These are phyloP conservation scores for Pisolithus microcarpus DNA, from an alignment of 768 basidiomycete genomes.

Conservation along the genomic window DNA sequence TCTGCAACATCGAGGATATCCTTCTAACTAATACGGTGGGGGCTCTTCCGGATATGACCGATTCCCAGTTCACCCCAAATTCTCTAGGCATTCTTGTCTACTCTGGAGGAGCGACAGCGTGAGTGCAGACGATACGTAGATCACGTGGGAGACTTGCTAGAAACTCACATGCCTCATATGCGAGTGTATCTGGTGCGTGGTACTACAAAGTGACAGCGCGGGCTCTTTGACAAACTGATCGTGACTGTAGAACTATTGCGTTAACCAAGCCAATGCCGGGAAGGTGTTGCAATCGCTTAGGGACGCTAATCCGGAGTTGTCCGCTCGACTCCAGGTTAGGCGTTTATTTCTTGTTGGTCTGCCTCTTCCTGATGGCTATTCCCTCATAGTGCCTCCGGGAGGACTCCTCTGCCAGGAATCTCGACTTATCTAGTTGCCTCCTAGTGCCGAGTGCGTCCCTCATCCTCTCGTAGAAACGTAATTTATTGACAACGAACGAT, in stretches of 20 bases:
- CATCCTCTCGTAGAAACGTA: not conserved
- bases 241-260: slow-evolving; percentile 66
- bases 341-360: slow-evolving; percentile 4
- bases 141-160: slow-evolving; percentile 77
- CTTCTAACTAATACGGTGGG: slow-evolving; percentile 77
- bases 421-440: slow-evolving; percentile 87
- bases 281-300: slow-evolving; percentile 70
- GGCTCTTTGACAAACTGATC: not conserved
- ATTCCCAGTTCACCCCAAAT: not conserved
- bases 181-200: slow-evolving; percentile 64
- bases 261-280: slow-evolving; percentile 77
- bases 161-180: slow-evolving; percentile 70
- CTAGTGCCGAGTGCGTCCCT: slow-evolving; percentile 73
- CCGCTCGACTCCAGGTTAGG: slow-evolving; percentile 57
- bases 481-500: not conserved
- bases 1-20: slow-evolving; percentile 91
- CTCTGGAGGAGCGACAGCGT: slow-evolving; percentile 86
- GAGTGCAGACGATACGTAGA: slow-evolving; percentile 89
- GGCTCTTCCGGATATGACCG: slow-evolving; percentile 11
- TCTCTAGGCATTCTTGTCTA: slow-evolving; percentile 70
- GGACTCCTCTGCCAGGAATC: slow-evolving; percentile 65
- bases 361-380: not conserved
- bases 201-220: not conserved
- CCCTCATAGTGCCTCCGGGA: slow-evolving; percentile 59
- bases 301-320: slow-evolving; percentile 58